Evolutionary conservation across 768 basidiomycete genomes (phyloP), one percentile per base, ranked within the genome.

Genomic region (Lanmaoa rubissima): DNA sequence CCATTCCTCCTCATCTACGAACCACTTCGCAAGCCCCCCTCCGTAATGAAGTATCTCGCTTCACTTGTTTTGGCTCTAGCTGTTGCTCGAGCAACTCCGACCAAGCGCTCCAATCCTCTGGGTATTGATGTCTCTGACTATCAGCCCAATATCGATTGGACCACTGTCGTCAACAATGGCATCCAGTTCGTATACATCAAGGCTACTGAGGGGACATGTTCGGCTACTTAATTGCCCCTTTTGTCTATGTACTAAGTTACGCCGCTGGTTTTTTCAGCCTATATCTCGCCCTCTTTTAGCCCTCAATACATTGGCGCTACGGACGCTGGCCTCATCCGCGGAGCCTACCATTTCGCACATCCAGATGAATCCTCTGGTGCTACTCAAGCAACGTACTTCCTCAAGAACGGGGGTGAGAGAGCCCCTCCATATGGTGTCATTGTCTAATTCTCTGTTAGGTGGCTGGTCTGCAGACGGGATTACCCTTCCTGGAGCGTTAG

Each of bases 401-500:
- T 85, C 9, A 76, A 76, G 3, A 65, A 86, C 46, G 84, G 86
- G 53, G 84, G 82, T 76, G 24, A 45, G 72, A 35, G 5, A 19
- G 4, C 11, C 1, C 6, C 14, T 42, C 17, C 5, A 19, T 5
- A 32, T 46, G n/a, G 3, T 39, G n/a, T 55, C 26, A 40, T 38
- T 45, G 5, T 19, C 40, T 53, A n/a, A 49, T 40, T 21, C 16
- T 48, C 5, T 60, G 10, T 12, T 46, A 78, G 79, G 81, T 60
- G 82, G 79, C 13, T 85, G 82, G 82, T 76, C 75, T 34, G 66
- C 66, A 2, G 82, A 85, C 57, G 82, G 80, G 3, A 79, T 74
- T 35, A 87, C 85, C 39, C 82, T 86, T 16, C 85, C 86, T 26
- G 85, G 85, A 12, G 81, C 81, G 7, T 68, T 87, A 12, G 85